Conservation (phyloP, 305 asterid genomes). For the Petunia hybrid region DNA sequence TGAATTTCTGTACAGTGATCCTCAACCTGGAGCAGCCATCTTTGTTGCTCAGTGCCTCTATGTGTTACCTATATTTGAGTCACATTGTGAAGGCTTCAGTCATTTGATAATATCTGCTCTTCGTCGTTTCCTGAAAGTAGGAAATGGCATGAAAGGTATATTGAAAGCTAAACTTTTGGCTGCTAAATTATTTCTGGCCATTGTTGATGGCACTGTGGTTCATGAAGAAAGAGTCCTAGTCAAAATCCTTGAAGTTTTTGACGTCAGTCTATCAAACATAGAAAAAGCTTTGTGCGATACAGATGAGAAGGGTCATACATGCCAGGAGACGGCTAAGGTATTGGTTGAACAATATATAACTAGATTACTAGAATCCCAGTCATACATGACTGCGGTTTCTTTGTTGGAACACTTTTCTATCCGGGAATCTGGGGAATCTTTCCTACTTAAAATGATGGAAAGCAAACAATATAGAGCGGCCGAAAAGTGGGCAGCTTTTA, state of each 20-base stretch:
- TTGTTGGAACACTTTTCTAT: slow-evolving; percentile 78
- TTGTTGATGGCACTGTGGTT: slow-evolving; percentile 48
- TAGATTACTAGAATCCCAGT: slow-evolving; percentile 59
- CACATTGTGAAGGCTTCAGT: slow-evolving; percentile 73
- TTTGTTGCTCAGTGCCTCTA: slow-evolving; percentile 79
- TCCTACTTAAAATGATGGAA: slow-evolving; percentile 73
- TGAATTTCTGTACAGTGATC: slow-evolving; percentile 60
- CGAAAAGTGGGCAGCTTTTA: slow-evolving; percentile 89
- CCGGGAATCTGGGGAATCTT: slow-evolving; percentile 62
- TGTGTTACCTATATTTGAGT: slow-evolving; percentile 62
- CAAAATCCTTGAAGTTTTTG: slow-evolving; percentile 73
- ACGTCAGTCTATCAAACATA: slow-evolving; percentile 59
- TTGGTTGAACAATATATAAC: slow-evolving; percentile 66
- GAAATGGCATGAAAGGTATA: slow-evolving; percentile 53
- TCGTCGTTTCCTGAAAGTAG: slow-evolving; percentile 60
- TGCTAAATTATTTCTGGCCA: slow-evolving; percentile 67
- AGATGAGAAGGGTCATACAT: slow-evolving; percentile 42
- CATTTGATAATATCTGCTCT: slow-evolving; percentile 84
- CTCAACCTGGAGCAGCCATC: slow-evolving; percentile 73
- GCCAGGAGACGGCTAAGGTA: slow-evolving; percentile 54
- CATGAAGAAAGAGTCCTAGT: slow-evolving; percentile 68
- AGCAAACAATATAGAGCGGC: slow-evolving; percentile 72
- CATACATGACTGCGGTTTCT: slow-evolving; percentile 70
- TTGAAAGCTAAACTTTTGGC: slow-evolving; percentile 59
- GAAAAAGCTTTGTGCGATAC: slow-evolving; percentile 51